Evolutionary conservation across 192 early-diverging fungal species (phyloP).

Genomic region (Phycomyces blakesleeanus): DNA sequence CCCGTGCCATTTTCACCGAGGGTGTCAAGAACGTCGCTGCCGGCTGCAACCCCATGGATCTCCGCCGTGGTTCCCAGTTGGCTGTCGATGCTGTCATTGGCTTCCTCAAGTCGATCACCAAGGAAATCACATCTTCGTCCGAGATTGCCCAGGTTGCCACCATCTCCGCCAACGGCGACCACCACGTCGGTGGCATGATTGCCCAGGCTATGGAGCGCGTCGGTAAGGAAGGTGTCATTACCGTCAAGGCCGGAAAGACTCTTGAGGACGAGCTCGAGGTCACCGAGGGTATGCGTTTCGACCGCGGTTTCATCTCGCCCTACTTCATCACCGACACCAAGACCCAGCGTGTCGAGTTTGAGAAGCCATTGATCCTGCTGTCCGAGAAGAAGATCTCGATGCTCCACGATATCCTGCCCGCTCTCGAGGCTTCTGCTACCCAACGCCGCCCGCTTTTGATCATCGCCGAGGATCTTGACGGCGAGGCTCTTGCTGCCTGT

Average conservation of each 20-base stretch:
- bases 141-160: constrained; percentile 98
- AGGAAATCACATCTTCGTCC: constrained; percentile 89
- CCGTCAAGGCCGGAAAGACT: constrained; percentile 99
- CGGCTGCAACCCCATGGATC: constrained; percentile 98
- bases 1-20: constrained; percentile 98
- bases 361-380: constrained; percentile 98
- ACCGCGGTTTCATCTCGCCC: constrained; percentile 98
- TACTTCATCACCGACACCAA: constrained; percentile 99
- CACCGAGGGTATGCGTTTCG: constrained; percentile 99
- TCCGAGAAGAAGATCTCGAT: constrained; percentile 98
- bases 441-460: constrained; percentile 96
- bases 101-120: constrained; percentile 86
- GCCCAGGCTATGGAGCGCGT: constrained; percentile 99
- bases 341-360: constrained; percentile 98
- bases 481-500: constrained; percentile 98
- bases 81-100: constrained; percentile 93
- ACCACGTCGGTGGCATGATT: constrained; percentile 92
- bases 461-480: constrained; percentile 98
- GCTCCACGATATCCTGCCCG: constrained; percentile 93
- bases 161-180: constrained; percentile 99
- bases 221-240: constrained; percentile 99
- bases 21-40: constrained; percentile 99
- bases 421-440: constrained; percentile 90
- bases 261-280: constrained; percentile 98
- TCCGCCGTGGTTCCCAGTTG: constrained; percentile 90